phyloP scores from a whole-genome alignment of 306 rosid species.

The Medicago lupulina region DNA sequence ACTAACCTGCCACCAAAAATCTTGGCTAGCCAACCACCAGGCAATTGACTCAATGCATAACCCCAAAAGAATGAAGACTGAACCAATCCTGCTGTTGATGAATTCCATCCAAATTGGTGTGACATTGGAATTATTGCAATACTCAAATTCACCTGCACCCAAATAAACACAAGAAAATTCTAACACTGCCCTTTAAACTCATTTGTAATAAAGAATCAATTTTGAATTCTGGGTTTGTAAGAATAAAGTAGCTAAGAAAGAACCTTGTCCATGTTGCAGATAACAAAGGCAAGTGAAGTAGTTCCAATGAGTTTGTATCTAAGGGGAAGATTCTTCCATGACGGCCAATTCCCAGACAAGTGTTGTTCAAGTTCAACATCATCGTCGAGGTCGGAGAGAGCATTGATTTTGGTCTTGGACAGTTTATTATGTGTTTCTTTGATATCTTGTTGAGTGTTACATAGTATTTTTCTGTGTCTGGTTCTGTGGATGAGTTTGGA shows the following conservation, averaged over 20 bases:
- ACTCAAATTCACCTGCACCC: slow-evolving; percentile 89
- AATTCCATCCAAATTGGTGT: slow-evolving; percentile 95
- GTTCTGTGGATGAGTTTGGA: slow-evolving; percentile 45
- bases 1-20: slow-evolving; percentile 95
- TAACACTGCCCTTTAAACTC: background rate
- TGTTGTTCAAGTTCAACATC: slow-evolving; percentile 23
- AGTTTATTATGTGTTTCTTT: slow-evolving; percentile 44
- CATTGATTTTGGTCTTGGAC: slow-evolving; percentile 43
- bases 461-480: slow-evolving; percentile 42
- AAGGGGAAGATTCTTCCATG: slow-evolving; percentile 87
- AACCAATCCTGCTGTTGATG: slow-evolving; percentile 91
- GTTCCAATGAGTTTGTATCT: slow-evolving; percentile 88
- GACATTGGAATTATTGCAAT: slow-evolving; percentile 96
- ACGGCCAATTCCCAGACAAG: slow-evolving; percentile 67
- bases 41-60: slow-evolving; percentile 94
- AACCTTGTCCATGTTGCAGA: slow-evolving; percentile 99
- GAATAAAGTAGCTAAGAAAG: background rate
- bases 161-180: background rate
- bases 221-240: background rate
- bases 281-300: slow-evolving; percentile 88
- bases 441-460: slow-evolving; percentile 51
- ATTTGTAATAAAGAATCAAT: background rate
- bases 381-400: slow-evolving; percentile 48
- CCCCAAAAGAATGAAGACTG: slow-evolving; percentile 99
- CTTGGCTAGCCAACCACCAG: slow-evolving; percentile 98